These are phyloP conservation scores for Amanita rimosa DNA, from an alignment of 768 basidiomycete genomes.

Conservation along the genomic window DNA sequence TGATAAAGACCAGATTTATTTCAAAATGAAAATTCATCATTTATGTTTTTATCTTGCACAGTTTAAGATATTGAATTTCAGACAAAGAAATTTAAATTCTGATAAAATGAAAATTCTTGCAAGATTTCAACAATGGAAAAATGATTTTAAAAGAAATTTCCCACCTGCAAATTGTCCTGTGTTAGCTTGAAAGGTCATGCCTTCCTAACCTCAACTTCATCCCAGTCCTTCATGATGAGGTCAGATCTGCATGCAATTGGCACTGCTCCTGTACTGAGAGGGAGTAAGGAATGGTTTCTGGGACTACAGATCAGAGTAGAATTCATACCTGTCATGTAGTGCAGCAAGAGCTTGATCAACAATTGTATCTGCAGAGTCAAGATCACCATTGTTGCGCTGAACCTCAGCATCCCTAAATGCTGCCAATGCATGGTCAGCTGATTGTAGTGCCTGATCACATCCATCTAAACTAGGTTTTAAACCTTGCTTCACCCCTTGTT, in stretches of 20 bases:
- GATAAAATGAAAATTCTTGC: no score
- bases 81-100: no score
- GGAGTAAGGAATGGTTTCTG: constrained; percentile 10
- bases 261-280: constrained; percentile 9
- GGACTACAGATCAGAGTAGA: constrained; percentile 3
- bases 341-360: constrained; percentile 6
- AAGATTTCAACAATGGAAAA: no score
- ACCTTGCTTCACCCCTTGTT: constrained; percentile 1
- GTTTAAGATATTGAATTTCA: no score
- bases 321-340: constrained; percentile 10
- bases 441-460: constrained; percentile 11
- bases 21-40: no score
- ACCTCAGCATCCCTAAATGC: constrained; percentile 12
- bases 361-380: constrained; percentile 10
- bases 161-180: no score
- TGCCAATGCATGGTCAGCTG: constrained; percentile 11
- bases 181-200: no score
- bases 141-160: no score
- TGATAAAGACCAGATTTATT: no score
- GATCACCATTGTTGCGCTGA: constrained; percentile 10
- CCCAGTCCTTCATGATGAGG: constrained; percentile 12
- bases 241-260: constrained; percentile 8
- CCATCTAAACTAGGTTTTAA: constrained; percentile 8
- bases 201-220: constrained; percentile 10
- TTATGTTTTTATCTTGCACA: no score